These are phyloP conservation scores for Sequoia sempervirens DNA, from an alignment of 75 land plant genomes.

Conservation along the genomic window DNA sequence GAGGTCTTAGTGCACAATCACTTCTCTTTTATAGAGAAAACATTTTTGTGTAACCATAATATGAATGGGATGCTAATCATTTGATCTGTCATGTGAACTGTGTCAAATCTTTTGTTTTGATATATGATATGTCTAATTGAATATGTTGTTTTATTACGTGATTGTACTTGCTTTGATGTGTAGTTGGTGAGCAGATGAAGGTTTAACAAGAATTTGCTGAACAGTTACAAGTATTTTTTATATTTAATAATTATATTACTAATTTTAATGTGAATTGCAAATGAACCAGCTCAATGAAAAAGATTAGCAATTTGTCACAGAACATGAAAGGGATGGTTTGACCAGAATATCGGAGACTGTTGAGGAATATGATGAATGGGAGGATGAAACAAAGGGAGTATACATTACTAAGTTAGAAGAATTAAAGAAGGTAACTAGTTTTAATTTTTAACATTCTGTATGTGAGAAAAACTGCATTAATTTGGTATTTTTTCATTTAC, in stretches of 20 bases:
- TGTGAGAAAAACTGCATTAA: neutral
- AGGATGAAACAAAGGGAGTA: constrained; percentile 89
- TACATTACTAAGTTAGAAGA: constrained; percentile 80
- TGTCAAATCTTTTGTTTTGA: neutral
- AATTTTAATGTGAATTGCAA: neutral
- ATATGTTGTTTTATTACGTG: neutral
- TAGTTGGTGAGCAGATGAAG: neutral
- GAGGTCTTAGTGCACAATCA: neutral
- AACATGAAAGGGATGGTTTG: constrained; percentile 51
- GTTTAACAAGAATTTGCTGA: neutral
- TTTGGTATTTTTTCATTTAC: neutral
- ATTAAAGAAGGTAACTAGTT: constrained; percentile 54
- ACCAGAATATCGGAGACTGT: constrained; percentile 59
- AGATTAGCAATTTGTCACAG: constrained; percentile 65
- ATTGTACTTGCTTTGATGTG: neutral
- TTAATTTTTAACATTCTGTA: neutral
- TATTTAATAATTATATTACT: neutral
- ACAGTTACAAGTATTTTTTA: neutral
- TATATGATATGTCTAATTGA: neutral
- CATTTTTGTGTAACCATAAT: neutral
- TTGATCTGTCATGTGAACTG: neutral
- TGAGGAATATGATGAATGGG: constrained; percentile 95
- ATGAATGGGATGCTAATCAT: neutral
- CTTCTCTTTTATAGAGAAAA: neutral
- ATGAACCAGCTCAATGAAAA: constrained; percentile 63